Evolutionary conservation across 2,329 filamentous ascomycete species (phyloP).

Genomic region (Aaosphaeria arxii): DNA sequence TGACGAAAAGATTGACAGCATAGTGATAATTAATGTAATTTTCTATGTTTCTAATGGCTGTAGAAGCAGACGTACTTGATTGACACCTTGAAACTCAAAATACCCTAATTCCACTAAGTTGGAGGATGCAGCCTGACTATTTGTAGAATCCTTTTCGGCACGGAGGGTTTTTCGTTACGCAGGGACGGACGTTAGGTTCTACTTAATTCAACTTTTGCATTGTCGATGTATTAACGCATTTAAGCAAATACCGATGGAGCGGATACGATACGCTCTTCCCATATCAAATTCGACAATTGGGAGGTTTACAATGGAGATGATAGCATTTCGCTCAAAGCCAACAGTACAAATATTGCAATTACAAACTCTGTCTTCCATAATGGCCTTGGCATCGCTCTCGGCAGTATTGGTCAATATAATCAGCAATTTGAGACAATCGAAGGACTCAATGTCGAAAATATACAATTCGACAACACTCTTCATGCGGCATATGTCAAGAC

Average conservation of each 20-base stretch:
- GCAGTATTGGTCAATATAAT: conserved; percentile 56
- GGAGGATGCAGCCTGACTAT: no score
- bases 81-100: no score
- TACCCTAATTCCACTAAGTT: no score
- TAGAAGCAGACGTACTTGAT: no score
- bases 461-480: conserved; percentile 45
- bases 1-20: no score
- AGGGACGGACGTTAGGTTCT: no score
- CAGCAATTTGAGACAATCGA: conserved; percentile 49
- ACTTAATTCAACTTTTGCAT: not conserved
- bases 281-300: conserved; percentile 41
- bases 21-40: no score
- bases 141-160: no score
- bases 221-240: conserved; percentile 1
- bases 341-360: conserved; percentile 54
- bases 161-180: no score
- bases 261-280: conserved; percentile 53
- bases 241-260: conserved; percentile 45
- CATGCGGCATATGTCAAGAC: conserved; percentile 58
- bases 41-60: no score
- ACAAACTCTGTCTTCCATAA: conserved; percentile 49
- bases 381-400: conserved; percentile 55
- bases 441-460: conserved; percentile 48
- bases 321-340: conserved; percentile 54
- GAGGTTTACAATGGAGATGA: conserved; percentile 16